Percentiles rank a stretch among this genome's conserved stretches.
phyloP scores from a whole-genome alignment of 331 rosid species.

The Arachis monticola region DNA sequence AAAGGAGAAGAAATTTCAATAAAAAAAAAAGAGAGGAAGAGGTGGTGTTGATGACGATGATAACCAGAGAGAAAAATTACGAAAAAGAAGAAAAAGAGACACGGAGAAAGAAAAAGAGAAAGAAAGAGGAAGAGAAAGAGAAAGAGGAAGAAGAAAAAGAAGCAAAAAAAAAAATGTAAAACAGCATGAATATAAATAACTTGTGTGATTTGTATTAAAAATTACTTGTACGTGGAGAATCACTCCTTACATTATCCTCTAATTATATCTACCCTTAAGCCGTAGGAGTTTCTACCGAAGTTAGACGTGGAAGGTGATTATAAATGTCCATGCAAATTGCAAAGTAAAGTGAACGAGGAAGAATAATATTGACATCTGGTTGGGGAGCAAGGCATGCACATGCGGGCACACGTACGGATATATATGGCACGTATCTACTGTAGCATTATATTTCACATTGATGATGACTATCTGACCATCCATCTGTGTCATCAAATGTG shows the following conservation, averaged over 20 bases:
- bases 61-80: no score
- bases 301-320: not conserved
- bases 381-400: slow-evolving; percentile 35
- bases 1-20: no score
- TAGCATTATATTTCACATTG: not conserved
- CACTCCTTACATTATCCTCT: not conserved
- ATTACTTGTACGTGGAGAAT: no score
- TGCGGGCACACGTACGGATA: slow-evolving; percentile 7
- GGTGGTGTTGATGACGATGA: no score
- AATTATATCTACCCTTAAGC: not conserved
- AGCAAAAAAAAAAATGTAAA: no score
- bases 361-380: slow-evolving; percentile 24
- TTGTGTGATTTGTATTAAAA: no score
- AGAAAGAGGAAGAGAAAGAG: no score
- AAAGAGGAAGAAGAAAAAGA: no score
- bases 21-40: no score
- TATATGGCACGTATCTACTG: not conserved
- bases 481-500: slow-evolving; percentile 16
- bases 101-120: no score
- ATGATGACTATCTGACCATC: slow-evolving; percentile 26
- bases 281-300: not conserved
- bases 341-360: slow-evolving; percentile 4
- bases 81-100: no score
- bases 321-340: slow-evolving; percentile 14
- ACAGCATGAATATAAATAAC: no score